Conservation (phyloP, 148 eudicot species). For the Rhododendron williamsianum region DNA sequence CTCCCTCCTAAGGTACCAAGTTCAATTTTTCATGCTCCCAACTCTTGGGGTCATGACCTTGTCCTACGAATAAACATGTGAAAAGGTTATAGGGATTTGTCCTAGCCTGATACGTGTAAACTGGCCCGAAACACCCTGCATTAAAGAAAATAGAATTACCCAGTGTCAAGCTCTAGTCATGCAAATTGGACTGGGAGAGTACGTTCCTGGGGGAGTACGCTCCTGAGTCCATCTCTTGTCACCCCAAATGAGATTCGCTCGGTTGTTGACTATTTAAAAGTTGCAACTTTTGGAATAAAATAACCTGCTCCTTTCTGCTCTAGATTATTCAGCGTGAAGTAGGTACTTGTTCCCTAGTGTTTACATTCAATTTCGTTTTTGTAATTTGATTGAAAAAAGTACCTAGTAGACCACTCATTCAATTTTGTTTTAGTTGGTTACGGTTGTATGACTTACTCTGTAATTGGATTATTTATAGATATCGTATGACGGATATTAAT, state of each 20-base stretch:
- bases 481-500: no score
- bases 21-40: not conserved
- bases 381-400: no score
- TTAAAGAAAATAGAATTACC: no score
- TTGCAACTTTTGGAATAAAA: no score
- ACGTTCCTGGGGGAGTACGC: not conserved
- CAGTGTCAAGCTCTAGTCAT: not conserved
- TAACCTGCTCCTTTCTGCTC: not conserved
- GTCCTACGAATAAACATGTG: rapidly evolving
- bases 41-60: no score
- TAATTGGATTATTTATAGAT: no score
- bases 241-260: not conserved
- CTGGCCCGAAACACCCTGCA: no score
- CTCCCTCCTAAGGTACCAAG: no score
- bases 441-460: no score
- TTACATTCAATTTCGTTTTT: not conserved
- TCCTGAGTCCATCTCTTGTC: not conserved
- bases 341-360: not conserved
- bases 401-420: no score
- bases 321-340: not conserved
- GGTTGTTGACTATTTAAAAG: not conserved
- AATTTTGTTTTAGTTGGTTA: no score
- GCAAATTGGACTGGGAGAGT: not conserved
- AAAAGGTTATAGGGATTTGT: no score
- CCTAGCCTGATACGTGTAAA: rapidly evolving